Percentiles rank a stretch among this genome's conserved stretches.
phyloP scores from a whole-genome alignment of 345 rosid species.

The Angophora floribunda region DNA sequence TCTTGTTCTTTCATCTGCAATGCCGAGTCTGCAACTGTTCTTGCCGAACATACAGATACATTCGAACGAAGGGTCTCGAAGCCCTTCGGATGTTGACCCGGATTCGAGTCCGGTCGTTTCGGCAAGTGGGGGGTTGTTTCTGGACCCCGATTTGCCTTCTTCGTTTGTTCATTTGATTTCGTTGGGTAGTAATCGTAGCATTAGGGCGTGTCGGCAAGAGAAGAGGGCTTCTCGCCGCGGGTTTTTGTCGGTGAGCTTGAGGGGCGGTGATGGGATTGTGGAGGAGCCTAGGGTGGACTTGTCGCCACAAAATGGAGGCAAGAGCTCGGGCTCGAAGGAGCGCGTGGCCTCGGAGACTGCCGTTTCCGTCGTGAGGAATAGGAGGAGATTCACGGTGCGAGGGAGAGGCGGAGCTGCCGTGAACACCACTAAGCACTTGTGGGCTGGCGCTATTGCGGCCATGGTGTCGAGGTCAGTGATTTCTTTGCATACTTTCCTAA shows the following conservation, averaged over 20 bases:
- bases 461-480: constrained; percentile 69
- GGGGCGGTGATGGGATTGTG: constrained; percentile 35
- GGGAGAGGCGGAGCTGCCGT: constrained; percentile 30
- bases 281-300: constrained; percentile 23
- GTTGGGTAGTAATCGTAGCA: background rate
- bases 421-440: constrained; percentile 75
- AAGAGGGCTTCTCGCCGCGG: background rate
- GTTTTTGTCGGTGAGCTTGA: constrained; percentile 68
- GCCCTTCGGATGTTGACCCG: background rate
- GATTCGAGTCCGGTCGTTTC: constrained; percentile 3
- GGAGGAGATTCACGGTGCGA: constrained; percentile 3
- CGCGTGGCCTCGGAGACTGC: background rate
- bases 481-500: background rate
- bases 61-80: background rate
- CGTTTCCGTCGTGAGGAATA: background rate
- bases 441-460: constrained; percentile 88
- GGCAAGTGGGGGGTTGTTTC: constrained; percentile 40
- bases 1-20: background rate
- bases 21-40: background rate
- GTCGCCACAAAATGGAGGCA: constrained; percentile 16
- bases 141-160: constrained; percentile 23
- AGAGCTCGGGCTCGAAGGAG: background rate
- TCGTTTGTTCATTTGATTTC: constrained; percentile 12
- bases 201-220: constrained; percentile 10
- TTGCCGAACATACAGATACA: background rate